These are phyloP conservation scores for Lichtheimia corymbifera DNA, from an alignment of 371 early-diverging fungal species.

Conservation along the genomic window DNA sequence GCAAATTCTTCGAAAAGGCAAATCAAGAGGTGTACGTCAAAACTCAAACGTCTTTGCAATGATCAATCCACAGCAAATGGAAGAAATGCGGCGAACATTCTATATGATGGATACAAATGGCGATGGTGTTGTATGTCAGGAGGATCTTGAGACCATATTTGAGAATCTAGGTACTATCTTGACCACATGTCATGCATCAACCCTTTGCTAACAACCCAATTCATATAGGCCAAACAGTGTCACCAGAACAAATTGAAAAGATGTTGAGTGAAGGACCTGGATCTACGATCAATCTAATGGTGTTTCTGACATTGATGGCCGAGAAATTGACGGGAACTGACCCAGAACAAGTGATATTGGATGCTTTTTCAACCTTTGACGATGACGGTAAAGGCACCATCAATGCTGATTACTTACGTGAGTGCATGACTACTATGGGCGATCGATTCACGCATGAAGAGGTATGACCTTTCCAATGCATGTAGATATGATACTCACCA, in stretches of 20 bases:
- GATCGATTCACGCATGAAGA: conserved; percentile 91
- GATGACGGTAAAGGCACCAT: conserved; percentile 79
- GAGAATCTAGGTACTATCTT: conserved; percentile 38
- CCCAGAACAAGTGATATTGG: conserved; percentile 82
- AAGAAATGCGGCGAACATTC: conserved; percentile 95
- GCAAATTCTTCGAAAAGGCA: conserved; percentile 57
- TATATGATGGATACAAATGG: conserved; percentile 90
- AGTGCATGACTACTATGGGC: conserved; percentile 88
- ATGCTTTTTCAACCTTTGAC: conserved; percentile 91
- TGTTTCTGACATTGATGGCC: conserved; percentile 94
- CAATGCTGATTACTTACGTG: conserved; percentile 77
- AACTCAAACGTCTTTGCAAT: conserved; percentile 99
- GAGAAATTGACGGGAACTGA: conserved; percentile 90
- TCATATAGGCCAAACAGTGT: conserved; percentile 71
- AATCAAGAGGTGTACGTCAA: conserved; percentile 90
- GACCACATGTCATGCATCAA: background rate
- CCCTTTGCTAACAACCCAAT: background rate
- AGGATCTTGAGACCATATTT: conserved; percentile 88
- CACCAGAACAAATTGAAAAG: conserved; percentile 83
- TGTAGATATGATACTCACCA: no score
- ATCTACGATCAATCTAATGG: conserved; percentile 83
- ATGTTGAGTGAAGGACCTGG: conserved; percentile 92
- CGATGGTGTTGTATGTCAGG: conserved; percentile 83
- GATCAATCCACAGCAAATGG: conserved; percentile 97
- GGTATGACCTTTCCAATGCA: conserved; percentile 32